Conservation (phyloP, 164 flowering plant genomes). For the Pachysandra terminalis region DNA sequence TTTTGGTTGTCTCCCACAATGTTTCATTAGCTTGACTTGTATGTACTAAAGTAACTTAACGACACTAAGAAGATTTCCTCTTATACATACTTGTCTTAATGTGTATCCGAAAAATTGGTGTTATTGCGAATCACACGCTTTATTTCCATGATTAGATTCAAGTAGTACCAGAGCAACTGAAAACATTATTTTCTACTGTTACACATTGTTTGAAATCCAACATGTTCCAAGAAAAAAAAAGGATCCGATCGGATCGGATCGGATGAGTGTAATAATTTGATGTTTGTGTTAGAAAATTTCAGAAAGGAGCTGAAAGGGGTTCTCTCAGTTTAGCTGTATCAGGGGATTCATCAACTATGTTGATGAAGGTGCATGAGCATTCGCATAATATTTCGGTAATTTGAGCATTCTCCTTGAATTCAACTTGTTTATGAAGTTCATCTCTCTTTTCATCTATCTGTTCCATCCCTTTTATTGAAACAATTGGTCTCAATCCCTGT, state of each 20-base stretch:
- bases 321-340: slow-evolving; percentile 20
- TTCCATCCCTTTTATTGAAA: not conserved
- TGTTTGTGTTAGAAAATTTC: slow-evolving; percentile 4
- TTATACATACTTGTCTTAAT: not conserved
- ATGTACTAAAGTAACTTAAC: not conserved
- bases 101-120: not conserved
- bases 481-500: slow-evolving; percentile 7
- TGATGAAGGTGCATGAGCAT: not conserved
- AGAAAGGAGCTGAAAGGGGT: slow-evolving; percentile 47
- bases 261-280: not conserved
- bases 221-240: not conserved
- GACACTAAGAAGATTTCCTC: not conserved
- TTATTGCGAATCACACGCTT: not conserved
- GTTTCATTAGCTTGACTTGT: not conserved
- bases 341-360: slow-evolving; percentile 14
- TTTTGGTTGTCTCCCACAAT: not conserved
- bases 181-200: too few relatives aligned
- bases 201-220: too few relatives aligned
- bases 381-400: not conserved
- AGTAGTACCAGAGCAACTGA: too few relatives aligned
- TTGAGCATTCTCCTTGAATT: slow-evolving; percentile 1
- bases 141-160: too few relatives aligned
- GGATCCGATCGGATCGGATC: not conserved
- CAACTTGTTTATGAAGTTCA: not conserved
- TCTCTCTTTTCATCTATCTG: slow-evolving; percentile 1